phyloP scores from a whole-genome alignment of 1,284 basidiomycete species.

The Moniliella sp. region DNA sequence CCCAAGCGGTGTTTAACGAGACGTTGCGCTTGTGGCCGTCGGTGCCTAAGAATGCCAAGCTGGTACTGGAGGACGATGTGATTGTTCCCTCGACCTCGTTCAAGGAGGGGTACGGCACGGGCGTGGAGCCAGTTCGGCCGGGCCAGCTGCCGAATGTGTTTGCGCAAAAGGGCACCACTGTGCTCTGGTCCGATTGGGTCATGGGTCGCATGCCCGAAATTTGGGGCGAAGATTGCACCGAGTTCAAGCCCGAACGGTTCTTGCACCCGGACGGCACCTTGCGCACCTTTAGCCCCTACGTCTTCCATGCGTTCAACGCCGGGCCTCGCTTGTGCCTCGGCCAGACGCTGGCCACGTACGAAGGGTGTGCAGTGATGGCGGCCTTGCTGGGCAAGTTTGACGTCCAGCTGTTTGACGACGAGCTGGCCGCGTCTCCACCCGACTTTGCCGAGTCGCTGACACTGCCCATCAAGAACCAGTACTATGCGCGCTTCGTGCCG shows the following conservation, averaged over 20 bases:
- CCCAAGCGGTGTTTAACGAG: constrained; percentile 16
- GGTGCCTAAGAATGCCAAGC: constrained; percentile 17
- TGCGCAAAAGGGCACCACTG: constrained; percentile 13
- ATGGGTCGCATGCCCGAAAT: constrained; percentile 17
- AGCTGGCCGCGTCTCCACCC: no score
- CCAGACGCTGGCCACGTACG: constrained; percentile 17
- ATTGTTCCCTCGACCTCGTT: not conserved
- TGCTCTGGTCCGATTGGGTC: constrained; percentile 22
- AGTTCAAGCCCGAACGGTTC: constrained; percentile 17
- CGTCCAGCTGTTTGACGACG: no score
- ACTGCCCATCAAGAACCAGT: no score
- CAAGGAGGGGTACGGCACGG: not conserved
- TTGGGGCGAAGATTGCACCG: constrained; percentile 14
- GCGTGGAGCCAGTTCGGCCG: not conserved
- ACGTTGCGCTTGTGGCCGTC: constrained; percentile 18
- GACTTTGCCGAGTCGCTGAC: no score
- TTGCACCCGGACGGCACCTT: constrained; percentile 9
- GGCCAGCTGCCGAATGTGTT: not conserved
- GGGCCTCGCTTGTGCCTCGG: constrained; percentile 23
- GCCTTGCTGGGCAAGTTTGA: no score
- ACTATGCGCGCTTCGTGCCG: no score
- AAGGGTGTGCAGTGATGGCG: no score
- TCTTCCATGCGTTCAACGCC: constrained; percentile 10
- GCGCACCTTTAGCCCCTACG: constrained; percentile 12
- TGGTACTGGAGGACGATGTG: not conserved